Percentiles rank a stretch among this genome's conserved stretches.
phyloP scores from a whole-genome alignment of 2,329 filamentous ascomycete genomes.

The Colletotrichum lupini region DNA sequence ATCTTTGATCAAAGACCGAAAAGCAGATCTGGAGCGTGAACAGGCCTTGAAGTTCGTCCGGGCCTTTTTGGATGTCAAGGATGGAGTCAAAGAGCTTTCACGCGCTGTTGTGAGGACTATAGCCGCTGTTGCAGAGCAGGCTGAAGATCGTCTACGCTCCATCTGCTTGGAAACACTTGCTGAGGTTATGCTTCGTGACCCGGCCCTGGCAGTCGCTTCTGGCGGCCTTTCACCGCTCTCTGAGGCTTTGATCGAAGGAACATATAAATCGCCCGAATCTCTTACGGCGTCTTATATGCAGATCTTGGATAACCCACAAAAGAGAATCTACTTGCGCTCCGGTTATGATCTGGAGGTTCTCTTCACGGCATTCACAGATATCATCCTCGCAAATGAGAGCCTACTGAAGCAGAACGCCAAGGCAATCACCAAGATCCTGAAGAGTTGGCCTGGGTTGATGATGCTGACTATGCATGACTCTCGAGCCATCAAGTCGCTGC shows the following conservation, averaged over 20 bases:
- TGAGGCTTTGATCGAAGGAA: conserved; percentile 91
- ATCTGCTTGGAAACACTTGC: conserved; percentile 94
- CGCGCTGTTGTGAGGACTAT: conserved; percentile 88
- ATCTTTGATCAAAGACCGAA: conserved; percentile 94
- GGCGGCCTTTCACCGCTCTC: conserved; percentile 89
- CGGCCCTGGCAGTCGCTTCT: conserved; percentile 81
- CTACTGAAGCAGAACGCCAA: conserved; percentile 87
- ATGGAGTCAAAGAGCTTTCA: conserved; percentile 88
- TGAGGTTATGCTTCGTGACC: conserved; percentile 90
- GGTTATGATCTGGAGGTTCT: conserved; percentile 90
- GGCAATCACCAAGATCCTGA: conserved; percentile 90
- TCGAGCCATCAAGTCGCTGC: conserved; percentile 81
- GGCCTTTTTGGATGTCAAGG: conserved; percentile 94
- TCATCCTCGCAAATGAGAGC: conserved; percentile 68
- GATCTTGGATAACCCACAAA: conserved; percentile 84
- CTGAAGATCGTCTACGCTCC: conserved; percentile 85
- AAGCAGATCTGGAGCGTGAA: conserved; percentile 96
- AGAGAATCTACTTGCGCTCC: conserved; percentile 83
- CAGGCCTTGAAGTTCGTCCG: conserved; percentile 97
- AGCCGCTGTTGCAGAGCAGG: conserved; percentile 88
- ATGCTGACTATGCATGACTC: conserved; percentile 90
- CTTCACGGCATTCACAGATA: conserved; percentile 94
- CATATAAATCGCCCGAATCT: conserved; percentile 92
- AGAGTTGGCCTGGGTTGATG: conserved; percentile 94
- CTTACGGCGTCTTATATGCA: conserved; percentile 89